Evolutionary conservation across 2,329 filamentous ascomycete genomes (phyloP), one percentile per base, ranked within the genome.

Genomic region (Dactylellina sp.): DNA sequence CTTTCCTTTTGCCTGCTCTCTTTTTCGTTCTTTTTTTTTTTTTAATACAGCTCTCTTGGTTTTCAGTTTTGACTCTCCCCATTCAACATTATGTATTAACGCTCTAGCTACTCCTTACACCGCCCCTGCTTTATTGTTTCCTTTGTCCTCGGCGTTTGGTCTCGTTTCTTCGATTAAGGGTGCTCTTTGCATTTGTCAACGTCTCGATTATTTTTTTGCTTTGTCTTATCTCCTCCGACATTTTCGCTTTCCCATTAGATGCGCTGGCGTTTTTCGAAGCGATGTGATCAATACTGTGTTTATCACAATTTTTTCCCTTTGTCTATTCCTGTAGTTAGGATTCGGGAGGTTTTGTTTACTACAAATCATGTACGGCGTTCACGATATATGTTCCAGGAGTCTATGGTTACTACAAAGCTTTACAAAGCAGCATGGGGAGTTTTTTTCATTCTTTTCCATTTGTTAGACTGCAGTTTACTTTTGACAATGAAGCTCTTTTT

Each of bases 261-360:
- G 49, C 70, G 70, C 70, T 74, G 70, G 70, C 70, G 70, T 74
- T 74, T 47, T 40, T 55, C 42, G 42, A 66, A 74, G 70, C 61
- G 52, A 64, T 37, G 16, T 55, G 59, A n/a, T n/a, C n/a, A n/a
- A 64, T 50, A 44, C 7, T 55, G 25, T 40, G 24, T 28, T 25
- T 39, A n/a, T 22, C 5, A 20, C 42, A 24, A 9, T 52, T 44
- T 25, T 3, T 52, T 11, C 14, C 2, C 3, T n/a, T 53, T 35
- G 18, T 49, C 9, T 22, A 44, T 44, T 53, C 35, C 60, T 63
- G 37, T 53, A 42, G 28, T 32, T 52, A 46, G 14, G 22, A 2
- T 53, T 42, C 16, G 22, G 56, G 42, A 24, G 55, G 40, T 7
- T 47, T 49, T 24, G 22, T 35, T 64, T 18, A 7, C 11, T 46